A percentile compares a stretch with the other conserved stretches of the same genome.
phyloP scores from a whole-genome alignment of 371 early-diverging fungal genomes.

The Apophysomyces variabilis region DNA sequence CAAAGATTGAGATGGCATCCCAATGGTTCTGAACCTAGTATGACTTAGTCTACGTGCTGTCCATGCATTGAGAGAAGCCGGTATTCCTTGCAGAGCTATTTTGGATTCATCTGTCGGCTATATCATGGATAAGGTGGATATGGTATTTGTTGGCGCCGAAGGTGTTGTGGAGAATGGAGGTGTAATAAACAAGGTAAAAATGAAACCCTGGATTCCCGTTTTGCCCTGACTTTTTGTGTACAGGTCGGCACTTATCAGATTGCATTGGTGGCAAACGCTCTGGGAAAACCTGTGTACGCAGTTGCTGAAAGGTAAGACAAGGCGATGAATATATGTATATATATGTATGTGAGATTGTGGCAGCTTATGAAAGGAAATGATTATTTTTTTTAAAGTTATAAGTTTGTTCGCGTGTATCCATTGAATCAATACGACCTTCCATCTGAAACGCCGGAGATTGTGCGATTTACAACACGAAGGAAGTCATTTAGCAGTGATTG shows the following conservation, averaged over 20 bases:
- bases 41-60: conserved; percentile 71
- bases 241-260: conserved; percentile 91
- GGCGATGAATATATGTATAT: neutral
- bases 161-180: conserved; percentile 98
- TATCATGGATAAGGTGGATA: conserved; percentile 91
- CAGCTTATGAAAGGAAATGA: neutral
- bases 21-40: neutral
- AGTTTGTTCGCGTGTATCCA: conserved; percentile 92
- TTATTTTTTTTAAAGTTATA: conserved; percentile 63
- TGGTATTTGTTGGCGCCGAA: conserved; percentile 97
- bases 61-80: conserved; percentile 70
- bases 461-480: conserved; percentile 59
- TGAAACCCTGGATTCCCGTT: no score
- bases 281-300: conserved; percentile 93
- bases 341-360: neutral
- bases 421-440: conserved; percentile 88
- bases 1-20: neutral
- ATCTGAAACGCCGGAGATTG: conserved; percentile 65
- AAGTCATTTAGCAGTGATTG: conserved; percentile 36
- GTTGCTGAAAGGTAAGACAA: conserved; percentile 85
- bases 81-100: conserved; percentile 88
- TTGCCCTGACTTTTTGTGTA: neutral
- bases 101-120: conserved; percentile 94
- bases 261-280: conserved; percentile 92
- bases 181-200: conserved; percentile 84